Evolutionary conservation across 768 basidiomycete species (phyloP).

Genomic region (Artomyces pyxidatus): DNA sequence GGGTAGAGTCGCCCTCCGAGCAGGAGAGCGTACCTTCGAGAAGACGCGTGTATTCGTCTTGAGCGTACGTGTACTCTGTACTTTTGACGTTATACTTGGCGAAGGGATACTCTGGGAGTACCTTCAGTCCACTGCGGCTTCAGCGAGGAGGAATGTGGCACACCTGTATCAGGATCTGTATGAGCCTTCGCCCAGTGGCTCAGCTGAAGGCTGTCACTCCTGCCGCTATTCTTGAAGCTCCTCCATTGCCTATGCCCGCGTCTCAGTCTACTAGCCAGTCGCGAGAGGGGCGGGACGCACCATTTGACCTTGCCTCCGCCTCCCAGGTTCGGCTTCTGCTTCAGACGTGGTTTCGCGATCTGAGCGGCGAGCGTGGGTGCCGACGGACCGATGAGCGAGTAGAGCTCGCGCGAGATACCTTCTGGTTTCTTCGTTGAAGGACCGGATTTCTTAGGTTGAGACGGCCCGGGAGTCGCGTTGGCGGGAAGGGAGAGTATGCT

Average conservation of each 20-base stretch:
- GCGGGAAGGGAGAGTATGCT: slow-evolving; percentile 63
- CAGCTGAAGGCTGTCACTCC: slow-evolving; percentile 60
- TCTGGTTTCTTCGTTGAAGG: slow-evolving; percentile 57
- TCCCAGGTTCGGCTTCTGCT: slow-evolving; percentile 76
- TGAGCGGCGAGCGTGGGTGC: slow-evolving; percentile 79
- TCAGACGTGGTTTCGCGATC: slow-evolving; percentile 73
- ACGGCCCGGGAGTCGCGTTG: slow-evolving; percentile 33
- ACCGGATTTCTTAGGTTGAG: slow-evolving; percentile 37
- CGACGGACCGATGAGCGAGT: slow-evolving; percentile 90
- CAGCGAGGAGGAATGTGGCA: slow-evolving; percentile 14
- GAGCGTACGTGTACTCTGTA: slow-evolving; percentile 61
- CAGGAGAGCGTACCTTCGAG: slow-evolving; percentile 68
- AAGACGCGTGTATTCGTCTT: slow-evolving; percentile 80
- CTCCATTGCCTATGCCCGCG: slow-evolving; percentile 58
- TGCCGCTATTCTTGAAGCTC: slow-evolving; percentile 63
- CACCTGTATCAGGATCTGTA: slow-evolving; percentile 48
- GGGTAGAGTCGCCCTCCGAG: too few relatives aligned
- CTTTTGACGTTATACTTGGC: slow-evolving; percentile 73
- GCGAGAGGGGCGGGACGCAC: slow-evolving; percentile 27
- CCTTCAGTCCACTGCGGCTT: neutral
- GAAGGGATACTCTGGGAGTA: slow-evolving; percentile 64
- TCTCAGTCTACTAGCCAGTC: neutral
- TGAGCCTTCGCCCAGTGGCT: slow-evolving; percentile 76
- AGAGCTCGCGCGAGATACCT: slow-evolving; percentile 89
- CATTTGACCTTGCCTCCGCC: slow-evolving; percentile 61